Evolutionary conservation across 345 rosid genomes (phyloP).

Genomic region (Murraya paniculata): DNA sequence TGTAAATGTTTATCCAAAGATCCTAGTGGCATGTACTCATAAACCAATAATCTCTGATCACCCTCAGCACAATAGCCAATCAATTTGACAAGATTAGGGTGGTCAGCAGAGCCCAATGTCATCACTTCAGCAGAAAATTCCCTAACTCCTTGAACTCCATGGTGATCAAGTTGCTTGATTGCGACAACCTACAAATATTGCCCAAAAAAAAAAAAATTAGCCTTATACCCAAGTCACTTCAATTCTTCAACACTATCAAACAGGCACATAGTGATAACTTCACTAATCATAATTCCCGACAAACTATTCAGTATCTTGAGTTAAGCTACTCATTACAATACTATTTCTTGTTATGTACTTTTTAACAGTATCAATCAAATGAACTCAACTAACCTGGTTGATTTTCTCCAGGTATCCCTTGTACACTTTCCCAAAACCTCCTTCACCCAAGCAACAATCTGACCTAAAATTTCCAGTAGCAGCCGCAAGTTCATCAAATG

Average conservation of each 20-base stretch:
- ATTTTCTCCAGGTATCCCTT: slow-evolving; percentile 54
- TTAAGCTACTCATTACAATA: neutral
- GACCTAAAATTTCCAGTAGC: slow-evolving; percentile 65
- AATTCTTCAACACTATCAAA: neutral
- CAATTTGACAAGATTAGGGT: slow-evolving; percentile 82
- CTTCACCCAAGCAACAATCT: slow-evolving; percentile 77
- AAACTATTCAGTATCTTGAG: neutral
- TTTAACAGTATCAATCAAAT: neutral
- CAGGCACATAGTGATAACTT: neutral
- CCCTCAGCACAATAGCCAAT: slow-evolving; percentile 90
- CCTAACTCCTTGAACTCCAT: slow-evolving; percentile 79
- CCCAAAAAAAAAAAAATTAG: neutral
- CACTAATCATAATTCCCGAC: neutral
- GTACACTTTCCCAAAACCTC: slow-evolving; percentile 88
- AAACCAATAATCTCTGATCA: slow-evolving; percentile 80
- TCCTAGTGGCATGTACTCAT: slow-evolving; percentile 85
- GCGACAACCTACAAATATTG: slow-evolving; percentile 64
- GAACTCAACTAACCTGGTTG: slow-evolving; percentile 45
- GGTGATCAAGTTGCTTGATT: slow-evolving; percentile 82
- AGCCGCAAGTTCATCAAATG: slow-evolving; percentile 53
- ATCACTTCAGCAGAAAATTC: slow-evolving; percentile 87
- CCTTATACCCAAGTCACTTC: neutral
- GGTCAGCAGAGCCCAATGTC: slow-evolving; percentile 72
- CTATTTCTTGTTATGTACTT: neutral
- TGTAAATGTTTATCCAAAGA: slow-evolving; percentile 80